Conservation (phyloP, 2,329 filamentous ascomycete species). For the Byssoonygena ceratinophila region DNA sequence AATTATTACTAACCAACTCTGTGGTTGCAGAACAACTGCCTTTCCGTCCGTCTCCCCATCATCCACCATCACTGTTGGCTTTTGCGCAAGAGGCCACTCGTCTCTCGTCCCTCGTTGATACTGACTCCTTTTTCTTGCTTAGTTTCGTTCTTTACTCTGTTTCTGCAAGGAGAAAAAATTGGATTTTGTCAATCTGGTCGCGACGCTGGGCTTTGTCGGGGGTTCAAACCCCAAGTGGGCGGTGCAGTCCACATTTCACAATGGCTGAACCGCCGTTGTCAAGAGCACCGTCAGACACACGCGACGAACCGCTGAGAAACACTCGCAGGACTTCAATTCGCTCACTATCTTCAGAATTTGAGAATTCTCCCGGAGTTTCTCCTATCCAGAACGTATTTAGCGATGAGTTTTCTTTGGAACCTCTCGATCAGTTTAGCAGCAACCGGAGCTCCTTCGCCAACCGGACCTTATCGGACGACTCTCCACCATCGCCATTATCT, state of each 20-base stretch:
- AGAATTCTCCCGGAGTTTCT: constrained; percentile 8
- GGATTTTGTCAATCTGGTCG: neutral
- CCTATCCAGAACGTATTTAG: constrained; percentile 39
- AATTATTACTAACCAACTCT: neutral
- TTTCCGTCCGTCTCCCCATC: neutral
- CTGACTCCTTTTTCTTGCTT: constrained; percentile 14
- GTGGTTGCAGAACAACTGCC: too few relatives aligned
- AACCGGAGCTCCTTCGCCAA: constrained; percentile 13
- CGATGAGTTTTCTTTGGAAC: constrained; percentile 40
- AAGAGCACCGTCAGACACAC: constrained; percentile 19
- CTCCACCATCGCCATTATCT: constrained; percentile 2
- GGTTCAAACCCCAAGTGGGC: constrained; percentile 15
- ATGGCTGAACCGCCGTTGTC: constrained; percentile 19
- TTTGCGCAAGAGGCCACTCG: neutral
- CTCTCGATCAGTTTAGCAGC: constrained; percentile 25
- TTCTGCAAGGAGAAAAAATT: neutral
- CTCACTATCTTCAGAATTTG: constrained; percentile 22
- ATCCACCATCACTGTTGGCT: constrained; percentile 14
- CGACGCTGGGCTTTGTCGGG: neutral
- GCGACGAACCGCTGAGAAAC: constrained; percentile 21
- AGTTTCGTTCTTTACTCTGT: constrained; percentile 11
- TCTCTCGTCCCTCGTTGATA: constrained; percentile 5
- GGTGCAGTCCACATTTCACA: constrained; percentile 12
- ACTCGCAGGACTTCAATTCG: constrained; percentile 25
- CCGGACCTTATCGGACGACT: constrained; percentile 5